phyloP scores from a whole-genome alignment of 495 filamentous ascomycete species.

The Thozetella sp. region DNA sequence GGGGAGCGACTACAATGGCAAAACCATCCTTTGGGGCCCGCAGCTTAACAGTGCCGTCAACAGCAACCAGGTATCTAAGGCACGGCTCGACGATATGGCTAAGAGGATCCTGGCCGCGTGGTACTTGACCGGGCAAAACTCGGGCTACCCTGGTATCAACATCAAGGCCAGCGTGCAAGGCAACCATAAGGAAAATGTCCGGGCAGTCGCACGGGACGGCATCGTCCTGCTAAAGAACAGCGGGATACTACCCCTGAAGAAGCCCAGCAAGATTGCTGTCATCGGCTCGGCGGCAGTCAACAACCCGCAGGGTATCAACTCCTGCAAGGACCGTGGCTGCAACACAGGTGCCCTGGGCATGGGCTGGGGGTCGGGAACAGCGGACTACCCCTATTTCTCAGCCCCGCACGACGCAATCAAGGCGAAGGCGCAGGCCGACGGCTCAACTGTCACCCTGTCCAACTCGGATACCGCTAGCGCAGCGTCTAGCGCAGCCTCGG shows the following conservation, averaged over 20 bases:
- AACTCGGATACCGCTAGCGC: constrained; percentile 51
- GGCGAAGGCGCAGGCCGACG: constrained; percentile 44
- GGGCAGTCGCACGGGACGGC: constrained; percentile 59
- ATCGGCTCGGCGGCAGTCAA: constrained; percentile 76
- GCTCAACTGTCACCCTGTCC: constrained; percentile 46
- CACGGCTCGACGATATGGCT: constrained; percentile 57
- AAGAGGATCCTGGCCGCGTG: constrained; percentile 55
- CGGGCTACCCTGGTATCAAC: constrained; percentile 46
- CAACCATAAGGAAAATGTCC: constrained; percentile 59
- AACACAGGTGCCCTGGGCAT: constrained; percentile 61
- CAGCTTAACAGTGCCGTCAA: constrained; percentile 50
- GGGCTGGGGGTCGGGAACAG: constrained; percentile 65
- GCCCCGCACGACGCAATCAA: constrained; percentile 58
- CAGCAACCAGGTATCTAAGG: constrained; percentile 41
- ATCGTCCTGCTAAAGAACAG: constrained; percentile 81
- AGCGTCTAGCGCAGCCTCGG: constrained; percentile 48
- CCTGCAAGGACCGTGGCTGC: constrained; percentile 61
- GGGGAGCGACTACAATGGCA: constrained; percentile 50
- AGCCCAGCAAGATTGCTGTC: constrained; percentile 59
- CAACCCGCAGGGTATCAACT: constrained; percentile 54
- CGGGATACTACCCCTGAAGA: constrained; percentile 61
- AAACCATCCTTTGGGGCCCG: constrained; percentile 44
- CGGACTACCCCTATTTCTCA: constrained; percentile 57
- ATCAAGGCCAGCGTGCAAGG: constrained; percentile 53
- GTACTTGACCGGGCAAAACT: constrained; percentile 56